A percentile compares a stretch with the other conserved stretches of the same genome.
Evolutionary conservation across 371 early-diverging fungal genomes (phyloP).

Genomic region (Mucor saturninus): DNA sequence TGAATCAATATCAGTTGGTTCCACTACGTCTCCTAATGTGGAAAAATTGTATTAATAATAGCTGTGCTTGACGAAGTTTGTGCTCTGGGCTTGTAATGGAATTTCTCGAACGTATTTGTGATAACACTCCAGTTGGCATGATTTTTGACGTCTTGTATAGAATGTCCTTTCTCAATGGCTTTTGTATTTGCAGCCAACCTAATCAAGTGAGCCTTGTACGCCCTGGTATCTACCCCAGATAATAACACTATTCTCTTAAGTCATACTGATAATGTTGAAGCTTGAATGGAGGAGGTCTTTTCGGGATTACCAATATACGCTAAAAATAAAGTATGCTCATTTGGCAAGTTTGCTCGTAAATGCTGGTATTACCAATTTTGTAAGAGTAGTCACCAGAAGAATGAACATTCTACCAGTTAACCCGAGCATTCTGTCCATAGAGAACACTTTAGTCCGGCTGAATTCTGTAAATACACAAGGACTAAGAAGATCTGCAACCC

Average conservation of each 20-base stretch:
- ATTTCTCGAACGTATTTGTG: constrained; percentile 10
- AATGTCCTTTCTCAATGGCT: constrained; percentile 6
- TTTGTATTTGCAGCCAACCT: constrained; percentile 13
- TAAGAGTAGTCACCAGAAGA: no score
- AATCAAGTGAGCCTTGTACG: neutral
- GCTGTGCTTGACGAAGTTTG: neutral
- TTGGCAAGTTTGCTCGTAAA: neutral
- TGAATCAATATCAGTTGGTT: constrained; percentile 8
- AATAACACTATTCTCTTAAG: neutral
- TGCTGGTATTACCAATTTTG: no score
- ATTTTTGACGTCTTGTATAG: constrained; percentile 3
- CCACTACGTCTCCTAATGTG: constrained; percentile 11
- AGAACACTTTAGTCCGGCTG: no score
- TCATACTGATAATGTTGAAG: constrained; percentile 8
- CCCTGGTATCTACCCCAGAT: constrained; percentile 9
- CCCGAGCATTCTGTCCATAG: no score
- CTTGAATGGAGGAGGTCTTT: neutral
- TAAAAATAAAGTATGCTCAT: constrained; percentile 2
- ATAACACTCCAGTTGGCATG: constrained; percentile 16
- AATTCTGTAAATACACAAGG: no score
- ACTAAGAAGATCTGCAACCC: no score
- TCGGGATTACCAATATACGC: neutral
- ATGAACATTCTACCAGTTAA: no score
- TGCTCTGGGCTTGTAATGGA: constrained; percentile 7
- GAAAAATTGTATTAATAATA: constrained; percentile 9